phyloP scores from a whole-genome alignment of 176 grass and related monocot species.

The Eleusine indica region DNA sequence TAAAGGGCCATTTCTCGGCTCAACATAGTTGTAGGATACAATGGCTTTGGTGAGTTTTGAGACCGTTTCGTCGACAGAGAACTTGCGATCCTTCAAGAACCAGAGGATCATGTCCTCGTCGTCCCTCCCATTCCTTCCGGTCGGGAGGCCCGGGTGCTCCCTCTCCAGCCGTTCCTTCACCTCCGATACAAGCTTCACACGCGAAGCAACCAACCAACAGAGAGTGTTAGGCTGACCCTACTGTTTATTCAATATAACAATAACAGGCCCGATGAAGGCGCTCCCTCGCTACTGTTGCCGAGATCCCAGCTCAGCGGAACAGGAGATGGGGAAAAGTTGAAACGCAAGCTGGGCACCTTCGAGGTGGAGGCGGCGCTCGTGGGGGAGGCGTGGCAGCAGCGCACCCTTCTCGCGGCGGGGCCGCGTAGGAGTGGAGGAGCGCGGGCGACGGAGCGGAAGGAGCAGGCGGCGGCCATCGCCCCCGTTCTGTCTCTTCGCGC shows the following conservation, averaged over 20 bases:
- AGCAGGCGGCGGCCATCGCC: constrained; percentile 44
- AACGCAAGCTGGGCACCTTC: constrained; percentile 32
- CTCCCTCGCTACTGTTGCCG: not conserved
- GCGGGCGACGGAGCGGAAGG: constrained; percentile 25
- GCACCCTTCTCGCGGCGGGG: constrained; percentile 2
- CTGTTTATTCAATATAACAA: not conserved
- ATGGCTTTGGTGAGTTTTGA: constrained; percentile 78
- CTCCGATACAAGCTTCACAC: constrained; percentile 73
- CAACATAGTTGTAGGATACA: constrained; percentile 55
- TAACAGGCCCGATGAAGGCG: not conserved
- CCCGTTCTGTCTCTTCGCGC: not conserved
- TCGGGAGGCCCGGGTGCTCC: constrained; percentile 65
- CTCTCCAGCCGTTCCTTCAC: constrained; percentile 68
- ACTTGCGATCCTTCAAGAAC: constrained; percentile 89
- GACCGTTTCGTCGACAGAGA: constrained; percentile 67
- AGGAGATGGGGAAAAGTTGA: not conserved
- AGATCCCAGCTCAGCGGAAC: not conserved
- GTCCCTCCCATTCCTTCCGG: constrained; percentile 72
- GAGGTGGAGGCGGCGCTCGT: not conserved
- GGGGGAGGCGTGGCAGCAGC: constrained; percentile 32
- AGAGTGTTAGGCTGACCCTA: not conserved
- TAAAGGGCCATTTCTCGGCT: not conserved
- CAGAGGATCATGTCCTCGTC: constrained; percentile 94
- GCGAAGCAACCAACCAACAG: not conserved
- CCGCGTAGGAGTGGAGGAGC: constrained; percentile 20